These are phyloP conservation scores for Oxytropis ochrocephala DNA, from an alignment of 306 rosid species.

Conservation along the genomic window DNA sequence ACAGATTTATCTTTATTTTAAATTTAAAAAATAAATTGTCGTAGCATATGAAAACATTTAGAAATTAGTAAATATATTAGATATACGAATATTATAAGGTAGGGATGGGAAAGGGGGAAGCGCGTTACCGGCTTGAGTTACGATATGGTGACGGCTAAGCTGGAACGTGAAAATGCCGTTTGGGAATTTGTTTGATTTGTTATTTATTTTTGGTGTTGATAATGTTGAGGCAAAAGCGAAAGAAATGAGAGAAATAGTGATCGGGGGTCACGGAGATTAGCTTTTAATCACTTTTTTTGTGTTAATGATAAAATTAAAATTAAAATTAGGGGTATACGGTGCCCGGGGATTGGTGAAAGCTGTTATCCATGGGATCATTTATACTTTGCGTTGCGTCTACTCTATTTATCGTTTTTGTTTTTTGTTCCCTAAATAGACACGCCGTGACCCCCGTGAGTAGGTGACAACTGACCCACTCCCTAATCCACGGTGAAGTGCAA, in stretches of 20 bases:
- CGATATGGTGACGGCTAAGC: constrained; percentile 22
- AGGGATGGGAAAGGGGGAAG: not conserved
- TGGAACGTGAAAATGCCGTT: constrained; percentile 16
- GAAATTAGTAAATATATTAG: not conserved
- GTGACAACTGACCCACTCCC: not conserved
- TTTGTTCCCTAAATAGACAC: not conserved
- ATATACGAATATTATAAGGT: not conserved
- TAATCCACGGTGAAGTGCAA: not conserved
- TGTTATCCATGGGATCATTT: not conserved
- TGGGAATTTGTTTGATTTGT: not conserved
- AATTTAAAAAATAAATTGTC: too few species aligned
- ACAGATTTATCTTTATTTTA: not conserved
- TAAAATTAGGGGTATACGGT: not conserved
- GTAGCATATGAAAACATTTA: too few species aligned
- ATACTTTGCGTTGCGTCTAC: constrained; percentile 24
- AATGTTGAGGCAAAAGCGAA: not conserved
- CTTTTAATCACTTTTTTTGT: not conserved
- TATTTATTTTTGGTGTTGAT: not conserved
- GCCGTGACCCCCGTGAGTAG: not conserved
- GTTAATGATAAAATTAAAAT: not conserved
- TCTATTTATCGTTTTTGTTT: not conserved
- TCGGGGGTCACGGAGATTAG: not conserved
- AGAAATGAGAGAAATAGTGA: not conserved
- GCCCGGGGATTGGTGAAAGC: not conserved
- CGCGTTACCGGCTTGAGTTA: constrained; percentile 23